A percentile compares a stretch with the other conserved stretches of the same genome.
phyloP scores from a whole-genome alignment of 2,329 filamentous ascomycete genomes.

The Stromatinia cepivora region DNA sequence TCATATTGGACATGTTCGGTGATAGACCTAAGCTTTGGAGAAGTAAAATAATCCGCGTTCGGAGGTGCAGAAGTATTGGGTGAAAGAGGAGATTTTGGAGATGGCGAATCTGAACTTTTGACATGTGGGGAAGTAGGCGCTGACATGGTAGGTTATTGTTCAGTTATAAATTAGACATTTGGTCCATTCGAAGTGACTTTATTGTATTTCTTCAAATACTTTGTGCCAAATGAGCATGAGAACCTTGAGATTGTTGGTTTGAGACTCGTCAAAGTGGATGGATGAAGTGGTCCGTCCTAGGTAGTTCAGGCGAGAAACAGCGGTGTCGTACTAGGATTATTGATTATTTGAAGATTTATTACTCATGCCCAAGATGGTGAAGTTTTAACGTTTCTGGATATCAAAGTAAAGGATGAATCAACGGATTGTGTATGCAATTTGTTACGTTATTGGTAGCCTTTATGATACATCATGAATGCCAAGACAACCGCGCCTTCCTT shows the following conservation, averaged over 20 bases:
- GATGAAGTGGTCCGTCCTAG: conserved; percentile 18
- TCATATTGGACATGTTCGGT: conserved; percentile 40
- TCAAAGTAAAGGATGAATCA: not conserved
- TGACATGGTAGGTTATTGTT: conserved; percentile 19
- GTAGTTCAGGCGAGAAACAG: conserved; percentile 21
- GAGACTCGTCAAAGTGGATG: conserved; percentile 23
- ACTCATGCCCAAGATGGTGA: conserved; percentile 5
- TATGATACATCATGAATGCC: conserved; percentile 4
- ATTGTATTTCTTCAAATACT: conserved; percentile 6
- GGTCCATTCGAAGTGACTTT: not conserved
- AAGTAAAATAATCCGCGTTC: conserved; percentile 27
- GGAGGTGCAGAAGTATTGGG: conserved; percentile 29
- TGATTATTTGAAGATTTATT: conserved; percentile 15
- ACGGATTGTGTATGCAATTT: not conserved
- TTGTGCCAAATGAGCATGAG: conserved; percentile 10
- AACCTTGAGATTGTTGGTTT: conserved; percentile 14
- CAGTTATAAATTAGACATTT: not conserved
- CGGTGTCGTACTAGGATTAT: conserved; percentile 20
- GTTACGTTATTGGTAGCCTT: conserved; percentile 6
- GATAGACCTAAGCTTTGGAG: conserved; percentile 37
- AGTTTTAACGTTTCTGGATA: not conserved
- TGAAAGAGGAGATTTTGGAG: conserved; percentile 31
- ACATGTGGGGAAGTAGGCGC: conserved; percentile 18
- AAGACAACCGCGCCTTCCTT: conserved; percentile 15
- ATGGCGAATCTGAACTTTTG: conserved; percentile 23